These are phyloP conservation scores for Alloteropsis semialata DNA, from an alignment of 176 grass and related monocot genomes.

Conservation along the genomic window DNA sequence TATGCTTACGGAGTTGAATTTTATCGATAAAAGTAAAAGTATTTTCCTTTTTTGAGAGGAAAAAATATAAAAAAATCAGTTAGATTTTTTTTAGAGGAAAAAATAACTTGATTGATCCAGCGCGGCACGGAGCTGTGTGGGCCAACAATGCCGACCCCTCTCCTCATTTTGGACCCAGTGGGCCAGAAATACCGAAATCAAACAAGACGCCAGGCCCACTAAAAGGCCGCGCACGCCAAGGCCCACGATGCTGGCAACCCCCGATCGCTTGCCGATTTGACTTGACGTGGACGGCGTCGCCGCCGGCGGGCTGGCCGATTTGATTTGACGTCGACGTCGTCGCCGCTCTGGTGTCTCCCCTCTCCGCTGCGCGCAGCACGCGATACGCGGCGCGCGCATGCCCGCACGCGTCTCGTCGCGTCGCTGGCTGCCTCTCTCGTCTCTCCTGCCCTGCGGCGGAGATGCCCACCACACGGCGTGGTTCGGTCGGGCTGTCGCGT, in stretches of 20 bases:
- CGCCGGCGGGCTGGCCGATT: neutral
- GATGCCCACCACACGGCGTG: neutral
- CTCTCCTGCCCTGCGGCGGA: neutral
- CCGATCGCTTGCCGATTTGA: neutral
- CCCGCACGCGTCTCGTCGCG: neutral
- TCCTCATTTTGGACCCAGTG: neutral
- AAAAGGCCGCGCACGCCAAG: neutral
- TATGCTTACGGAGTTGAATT: too few relatives aligned
- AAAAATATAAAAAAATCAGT: too few relatives aligned
- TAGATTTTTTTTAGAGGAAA: too few relatives aligned
- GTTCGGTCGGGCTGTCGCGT: neutral
- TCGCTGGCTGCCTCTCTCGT: too few relatives aligned
- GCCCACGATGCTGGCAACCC: neutral
- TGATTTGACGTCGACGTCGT: neutral
- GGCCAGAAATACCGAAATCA: neutral
- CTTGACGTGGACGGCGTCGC: neutral
- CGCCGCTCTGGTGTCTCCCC: neutral
- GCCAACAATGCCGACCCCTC: neutral
- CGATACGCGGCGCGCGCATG: neutral
- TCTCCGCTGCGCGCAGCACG: neutral
- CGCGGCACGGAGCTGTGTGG: too few relatives aligned
- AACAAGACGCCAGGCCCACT: neutral
- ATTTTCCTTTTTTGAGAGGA: too few relatives aligned
- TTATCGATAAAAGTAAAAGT: too few relatives aligned
- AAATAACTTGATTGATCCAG: too few relatives aligned